Percentiles rank a stretch among this genome's conserved stretches.
Evolutionary conservation across 1,284 basidiomycete genomes (phyloP).

Genomic region (Sporisorium graminicola): DNA sequence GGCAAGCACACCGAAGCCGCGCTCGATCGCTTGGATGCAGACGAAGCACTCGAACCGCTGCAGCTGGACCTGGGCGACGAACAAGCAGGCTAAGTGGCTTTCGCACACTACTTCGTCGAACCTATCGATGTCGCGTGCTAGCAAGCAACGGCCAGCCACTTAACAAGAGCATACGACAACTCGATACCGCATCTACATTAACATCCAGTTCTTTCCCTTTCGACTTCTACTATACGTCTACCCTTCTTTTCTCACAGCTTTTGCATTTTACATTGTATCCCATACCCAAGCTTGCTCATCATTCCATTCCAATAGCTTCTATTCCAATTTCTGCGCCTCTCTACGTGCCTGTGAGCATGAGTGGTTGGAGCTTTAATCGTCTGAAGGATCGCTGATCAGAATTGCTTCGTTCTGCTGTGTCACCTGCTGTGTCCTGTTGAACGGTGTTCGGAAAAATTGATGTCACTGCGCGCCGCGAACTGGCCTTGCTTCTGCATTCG

Average conservation of each 20-base stretch:
- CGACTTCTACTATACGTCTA: background rate
- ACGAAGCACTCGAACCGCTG: slow-evolving; percentile 26
- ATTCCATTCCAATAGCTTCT: background rate
- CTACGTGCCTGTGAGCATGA: background rate
- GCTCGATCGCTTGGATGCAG: slow-evolving; percentile 19
- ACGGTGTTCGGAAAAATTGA: background rate
- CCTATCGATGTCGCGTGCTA: background rate
- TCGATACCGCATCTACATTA: background rate
- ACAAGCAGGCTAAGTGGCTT: background rate
- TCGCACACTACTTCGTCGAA: background rate
- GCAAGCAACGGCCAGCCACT: background rate
- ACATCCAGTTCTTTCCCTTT: background rate
- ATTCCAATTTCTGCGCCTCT: background rate
- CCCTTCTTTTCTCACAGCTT: background rate
- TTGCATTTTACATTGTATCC: background rate
- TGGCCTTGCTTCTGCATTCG: background rate
- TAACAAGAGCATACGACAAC: background rate
- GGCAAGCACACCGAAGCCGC: slow-evolving; percentile 37
- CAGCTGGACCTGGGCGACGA: slow-evolving; percentile 33
- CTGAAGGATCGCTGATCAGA: background rate
- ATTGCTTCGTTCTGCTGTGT: background rate
- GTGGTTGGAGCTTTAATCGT: background rate
- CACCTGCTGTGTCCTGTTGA: background rate
- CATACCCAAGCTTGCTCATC: background rate
- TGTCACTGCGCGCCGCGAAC: slow-evolving; percentile 8